phyloP scores from a whole-genome alignment of 1,284 basidiomycete species.

The Ganoderma sinense region DNA sequence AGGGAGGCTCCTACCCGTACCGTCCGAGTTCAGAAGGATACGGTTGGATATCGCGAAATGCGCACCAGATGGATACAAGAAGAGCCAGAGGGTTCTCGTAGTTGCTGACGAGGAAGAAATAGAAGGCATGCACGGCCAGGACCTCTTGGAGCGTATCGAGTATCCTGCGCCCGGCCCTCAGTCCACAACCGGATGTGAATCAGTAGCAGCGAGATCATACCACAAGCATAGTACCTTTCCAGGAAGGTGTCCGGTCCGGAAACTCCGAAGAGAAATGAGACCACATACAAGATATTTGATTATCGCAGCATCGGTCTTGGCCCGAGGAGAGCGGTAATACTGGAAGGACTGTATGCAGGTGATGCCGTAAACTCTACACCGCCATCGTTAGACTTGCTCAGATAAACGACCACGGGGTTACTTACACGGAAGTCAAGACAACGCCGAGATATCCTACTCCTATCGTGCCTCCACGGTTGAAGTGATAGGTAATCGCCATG shows the following conservation, averaged over 20 bases:
- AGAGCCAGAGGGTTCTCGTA: background rate
- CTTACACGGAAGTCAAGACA: background rate
- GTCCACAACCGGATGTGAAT: background rate
- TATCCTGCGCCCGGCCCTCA: background rate
- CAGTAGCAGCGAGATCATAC: background rate
- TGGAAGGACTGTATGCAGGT: conserved; percentile 1
- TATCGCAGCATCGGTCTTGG: background rate
- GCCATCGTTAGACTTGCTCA: background rate
- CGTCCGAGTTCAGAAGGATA: background rate
- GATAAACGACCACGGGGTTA: background rate
- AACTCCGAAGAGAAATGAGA: background rate
- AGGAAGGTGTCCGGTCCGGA: background rate
- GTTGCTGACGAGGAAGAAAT: background rate
- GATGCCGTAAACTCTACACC: background rate
- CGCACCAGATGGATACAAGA: background rate
- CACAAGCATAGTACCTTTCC: background rate
- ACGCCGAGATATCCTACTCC: background rate
- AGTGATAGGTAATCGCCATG: background rate
- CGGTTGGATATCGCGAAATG: background rate
- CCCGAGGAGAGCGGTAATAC: background rate
- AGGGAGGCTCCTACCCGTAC: background rate
- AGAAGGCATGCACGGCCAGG: background rate
- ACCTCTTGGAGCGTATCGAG: background rate
- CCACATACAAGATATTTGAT: background rate
- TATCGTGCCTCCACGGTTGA: background rate